A percentile compares a stretch with the other conserved stretches of the same genome.
Conservation (phyloP, 306 rosid genomes). For the Senna tora region DNA sequence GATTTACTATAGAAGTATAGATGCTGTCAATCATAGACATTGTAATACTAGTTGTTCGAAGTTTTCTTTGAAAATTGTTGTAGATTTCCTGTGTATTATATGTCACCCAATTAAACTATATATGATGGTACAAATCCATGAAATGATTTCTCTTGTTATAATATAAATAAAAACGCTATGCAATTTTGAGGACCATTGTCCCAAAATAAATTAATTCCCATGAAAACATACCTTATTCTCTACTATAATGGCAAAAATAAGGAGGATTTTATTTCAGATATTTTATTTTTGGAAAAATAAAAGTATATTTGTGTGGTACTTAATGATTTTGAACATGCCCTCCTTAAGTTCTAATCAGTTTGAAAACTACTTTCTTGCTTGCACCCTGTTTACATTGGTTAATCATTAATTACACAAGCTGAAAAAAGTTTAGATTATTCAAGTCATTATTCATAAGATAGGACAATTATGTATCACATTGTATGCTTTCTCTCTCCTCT, state of each 20-base stretch:
- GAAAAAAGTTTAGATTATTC: slow-evolving; percentile 24
- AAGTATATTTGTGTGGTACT: not conserved
- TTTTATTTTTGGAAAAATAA: not conserved
- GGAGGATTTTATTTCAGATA: not conserved
- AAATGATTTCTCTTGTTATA: not conserved
- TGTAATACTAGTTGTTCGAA: slow-evolving; percentile 12
- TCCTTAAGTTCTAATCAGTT: slow-evolving; percentile 18
- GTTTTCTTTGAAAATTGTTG: slow-evolving; percentile 24
- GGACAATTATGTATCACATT: slow-evolving; percentile 18
- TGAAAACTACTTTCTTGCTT: slow-evolving; percentile 15
- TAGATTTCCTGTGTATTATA: slow-evolving; percentile 16
- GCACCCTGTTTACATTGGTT: slow-evolving; percentile 9
- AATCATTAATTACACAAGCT: slow-evolving; percentile 16
- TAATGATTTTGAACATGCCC: slow-evolving; percentile 21
- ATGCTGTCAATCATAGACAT: slow-evolving; percentile 24
- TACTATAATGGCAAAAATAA: slow-evolving; percentile 9
- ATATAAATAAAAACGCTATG: not conserved
- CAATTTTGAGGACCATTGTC: slow-evolving; percentile 7
- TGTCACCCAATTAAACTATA: slow-evolving; percentile 16
- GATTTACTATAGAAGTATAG: slow-evolving; percentile 19
- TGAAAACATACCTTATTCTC: slow-evolving; percentile 22
- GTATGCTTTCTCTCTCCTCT: slow-evolving; percentile 36
- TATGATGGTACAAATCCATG: not conserved
- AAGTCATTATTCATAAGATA: slow-evolving; percentile 20
- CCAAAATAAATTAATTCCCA: not conserved